These are phyloP conservation scores for Coemansia sp. DNA, from an alignment of 192 early-diverging fungal species.

Conservation along the genomic window DNA sequence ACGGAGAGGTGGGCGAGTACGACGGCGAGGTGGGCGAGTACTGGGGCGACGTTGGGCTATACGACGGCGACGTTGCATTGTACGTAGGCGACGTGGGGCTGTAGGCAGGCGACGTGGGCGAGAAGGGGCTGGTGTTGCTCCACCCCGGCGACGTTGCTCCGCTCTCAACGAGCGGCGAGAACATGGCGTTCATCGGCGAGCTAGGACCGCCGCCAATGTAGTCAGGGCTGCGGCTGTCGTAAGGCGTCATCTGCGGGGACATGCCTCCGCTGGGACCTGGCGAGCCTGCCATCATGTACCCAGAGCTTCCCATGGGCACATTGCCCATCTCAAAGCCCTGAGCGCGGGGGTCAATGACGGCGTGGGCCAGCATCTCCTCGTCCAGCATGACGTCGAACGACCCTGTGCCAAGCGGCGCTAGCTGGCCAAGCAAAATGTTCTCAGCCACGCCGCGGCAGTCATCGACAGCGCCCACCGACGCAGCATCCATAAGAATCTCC, in stretches of 20 bases:
- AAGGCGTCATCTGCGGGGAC: constrained; percentile 83
- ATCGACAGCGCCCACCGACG: constrained; percentile 88
- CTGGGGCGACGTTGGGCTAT: constrained; percentile 66
- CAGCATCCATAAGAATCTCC: constrained; percentile 96
- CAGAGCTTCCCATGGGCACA: constrained; percentile 55
- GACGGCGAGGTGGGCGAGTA: constrained; percentile 70
- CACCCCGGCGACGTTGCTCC: constrained; percentile 67
- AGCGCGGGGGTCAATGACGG: constrained; percentile 60
- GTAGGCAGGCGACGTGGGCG: constrained; percentile 62
- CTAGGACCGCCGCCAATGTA: constrained; percentile 64
- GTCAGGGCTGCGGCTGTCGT: constrained; percentile 71
- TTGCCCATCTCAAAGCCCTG: constrained; percentile 60
- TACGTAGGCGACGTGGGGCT: constrained; percentile 79
- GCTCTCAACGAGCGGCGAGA: constrained; percentile 83
- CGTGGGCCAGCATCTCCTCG: constrained; percentile 85
- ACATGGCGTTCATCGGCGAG: constrained; percentile 77
- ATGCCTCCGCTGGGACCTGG: constrained; percentile 64
- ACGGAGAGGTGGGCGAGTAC: constrained; percentile 69
- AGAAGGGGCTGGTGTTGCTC: constrained; percentile 62
- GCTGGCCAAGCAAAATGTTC: constrained; percentile 96
- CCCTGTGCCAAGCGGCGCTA: constrained; percentile 95
- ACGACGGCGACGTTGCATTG: constrained; percentile 70
- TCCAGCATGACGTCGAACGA: constrained; percentile 93
- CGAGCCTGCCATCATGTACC: constrained; percentile 57
- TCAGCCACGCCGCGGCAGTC: constrained; percentile 97